Evolutionary conservation across 2,329 filamentous ascomycete species (phyloP).

Genomic region (Sordariomycetes sp.): DNA sequence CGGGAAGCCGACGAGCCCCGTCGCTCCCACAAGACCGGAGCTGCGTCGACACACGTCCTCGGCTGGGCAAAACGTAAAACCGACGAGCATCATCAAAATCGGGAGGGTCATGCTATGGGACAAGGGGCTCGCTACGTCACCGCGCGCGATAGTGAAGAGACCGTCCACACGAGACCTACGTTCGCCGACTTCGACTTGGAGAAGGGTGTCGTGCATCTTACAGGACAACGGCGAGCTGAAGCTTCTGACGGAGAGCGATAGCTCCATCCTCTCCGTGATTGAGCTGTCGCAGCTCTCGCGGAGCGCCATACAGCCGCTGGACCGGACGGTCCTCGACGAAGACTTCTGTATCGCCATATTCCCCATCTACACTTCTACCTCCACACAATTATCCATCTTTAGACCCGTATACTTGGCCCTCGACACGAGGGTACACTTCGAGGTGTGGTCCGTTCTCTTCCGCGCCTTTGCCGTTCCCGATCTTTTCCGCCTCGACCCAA

Average conservation of each 20-base stretch:
- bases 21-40: constrained; percentile 27
- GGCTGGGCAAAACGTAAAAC: constrained; percentile 16
- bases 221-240: constrained; percentile 94
- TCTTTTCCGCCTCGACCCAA: constrained; percentile 57
- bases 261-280: constrained; percentile 68
- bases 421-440: constrained; percentile 81
- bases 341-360: constrained; percentile 94
- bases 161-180: constrained; percentile 47
- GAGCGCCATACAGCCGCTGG: constrained; percentile 81
- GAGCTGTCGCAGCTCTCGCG: constrained; percentile 82
- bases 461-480: constrained; percentile 88
- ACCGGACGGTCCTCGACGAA: constrained; percentile 82
- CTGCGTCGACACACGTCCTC: constrained; percentile 27
- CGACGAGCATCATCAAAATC: constrained; percentile 79
- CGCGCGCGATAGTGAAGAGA: constrained; percentile 43
- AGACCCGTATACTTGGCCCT: constrained; percentile 84
- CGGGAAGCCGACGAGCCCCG: constrained; percentile 17
- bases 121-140: constrained; percentile 50
- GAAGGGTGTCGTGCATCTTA: constrained; percentile 80
- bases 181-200: constrained; percentile 57
- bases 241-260: constrained; percentile 77
- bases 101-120: constrained; percentile 90
- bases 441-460: constrained; percentile 92
- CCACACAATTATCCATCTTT: constrained; percentile 63
- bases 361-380: constrained; percentile 73